Conservation (phyloP, 2,329 filamentous ascomycete species). For the Neoascochyta sp. region DNA sequence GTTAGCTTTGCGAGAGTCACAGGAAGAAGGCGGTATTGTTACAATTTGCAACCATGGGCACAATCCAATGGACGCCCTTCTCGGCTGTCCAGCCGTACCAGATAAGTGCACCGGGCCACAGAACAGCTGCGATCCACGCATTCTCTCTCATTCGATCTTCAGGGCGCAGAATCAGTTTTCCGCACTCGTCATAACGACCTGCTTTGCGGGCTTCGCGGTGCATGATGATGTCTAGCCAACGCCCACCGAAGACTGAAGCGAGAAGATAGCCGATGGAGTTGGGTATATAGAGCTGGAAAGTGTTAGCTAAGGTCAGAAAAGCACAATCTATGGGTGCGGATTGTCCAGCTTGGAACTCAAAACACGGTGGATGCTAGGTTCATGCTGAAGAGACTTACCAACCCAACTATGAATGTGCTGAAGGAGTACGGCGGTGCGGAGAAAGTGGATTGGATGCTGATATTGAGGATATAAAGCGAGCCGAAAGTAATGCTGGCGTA, state of each 20-base stretch:
- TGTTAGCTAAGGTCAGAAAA: too few species aligned
- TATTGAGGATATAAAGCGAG: slow-evolving; percentile 40
- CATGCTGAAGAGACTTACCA: too few species aligned
- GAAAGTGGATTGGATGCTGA: slow-evolving; percentile 38
- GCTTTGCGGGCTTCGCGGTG: slow-evolving; percentile 37
- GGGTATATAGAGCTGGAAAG: slow-evolving; percentile 40
- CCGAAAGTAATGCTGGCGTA: slow-evolving; percentile 42
- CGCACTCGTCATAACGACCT: slow-evolving; percentile 34
- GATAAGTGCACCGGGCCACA: slow-evolving; percentile 37
- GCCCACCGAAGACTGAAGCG: slow-evolving; percentile 35
- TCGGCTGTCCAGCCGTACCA: slow-evolving; percentile 39
- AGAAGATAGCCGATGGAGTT: slow-evolving; percentile 37
- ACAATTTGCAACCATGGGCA: slow-evolving; percentile 39
- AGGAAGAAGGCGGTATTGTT: not conserved
- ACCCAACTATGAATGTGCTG: slow-evolving; percentile 35
- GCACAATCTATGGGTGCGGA: too few species aligned
- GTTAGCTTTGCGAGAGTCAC: not conserved
- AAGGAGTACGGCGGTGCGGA: slow-evolving; percentile 33
- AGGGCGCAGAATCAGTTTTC: slow-evolving; percentile 34
- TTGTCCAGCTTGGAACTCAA: too few species aligned
- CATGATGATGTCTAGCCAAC: slow-evolving; percentile 43
- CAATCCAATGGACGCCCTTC: slow-evolving; percentile 31
- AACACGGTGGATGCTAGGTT: too few species aligned
- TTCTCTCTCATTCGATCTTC: slow-evolving; percentile 44
- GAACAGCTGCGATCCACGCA: slow-evolving; percentile 36